Evolutionary conservation across 441 rosid species (phyloP), one percentile per base, ranked within the genome.

Genomic region (Croton laevigatus): DNA sequence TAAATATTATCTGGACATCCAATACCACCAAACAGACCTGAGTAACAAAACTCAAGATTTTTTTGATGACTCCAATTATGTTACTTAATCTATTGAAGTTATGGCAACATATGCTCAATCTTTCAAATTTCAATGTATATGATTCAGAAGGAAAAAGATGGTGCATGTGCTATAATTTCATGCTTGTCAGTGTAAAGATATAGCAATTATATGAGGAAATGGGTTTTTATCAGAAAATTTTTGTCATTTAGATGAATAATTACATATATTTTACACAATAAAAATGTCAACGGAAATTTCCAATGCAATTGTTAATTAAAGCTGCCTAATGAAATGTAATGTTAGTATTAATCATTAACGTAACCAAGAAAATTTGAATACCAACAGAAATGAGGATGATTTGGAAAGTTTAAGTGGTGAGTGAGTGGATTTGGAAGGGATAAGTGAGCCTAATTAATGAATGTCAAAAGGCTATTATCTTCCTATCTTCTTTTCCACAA

Each of bases 151-250:
- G 52, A 0, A 48, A 48, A 48, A 9, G 17, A 1, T 14, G 3
- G 3, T 48, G 52, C 52, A 48, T 14, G 52, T 48, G 52, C 52
- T 13, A 0, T n/a, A 48, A 48, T 48, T 48, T 3, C n/a, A 16
- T 16, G 5, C 5, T 48, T 48, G 52, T 44, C 67, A 9, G 13
- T 44, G 4, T 20, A 11, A n/a, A 51, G 17, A 63, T 19, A 20
- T 53, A 11, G n/a, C n/a, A n/a, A n/a, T n/a, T n/a, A n/a, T 38
- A 23, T 52, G 11, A 36, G 60, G 60, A 34, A n/a, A 68, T 54
- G 65, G 62, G 72, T 27, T 58, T 45, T 34, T 11, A 69, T 58
- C 65, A 57, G 72, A 69, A 57, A 40, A 22, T n/a, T 69, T 42
- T 14, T 40, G 32, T 36, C 51, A 38, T 16, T 38, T 7, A 65